These are phyloP conservation scores for Eugenia klotzschiana DNA, from an alignment of 441 rosid genomes.

Conservation along the genomic window DNA sequence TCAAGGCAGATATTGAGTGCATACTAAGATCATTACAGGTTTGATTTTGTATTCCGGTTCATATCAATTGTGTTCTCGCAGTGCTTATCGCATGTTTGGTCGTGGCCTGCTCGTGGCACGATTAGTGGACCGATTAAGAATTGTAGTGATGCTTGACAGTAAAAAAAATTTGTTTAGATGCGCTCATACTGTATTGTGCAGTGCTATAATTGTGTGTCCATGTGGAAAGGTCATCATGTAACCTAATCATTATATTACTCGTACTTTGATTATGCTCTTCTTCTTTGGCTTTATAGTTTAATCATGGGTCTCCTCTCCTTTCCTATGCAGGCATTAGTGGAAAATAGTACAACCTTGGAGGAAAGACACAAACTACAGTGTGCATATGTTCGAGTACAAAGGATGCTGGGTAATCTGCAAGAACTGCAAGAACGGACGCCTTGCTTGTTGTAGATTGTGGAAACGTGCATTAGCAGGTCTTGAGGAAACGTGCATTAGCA, in stretches of 20 bases:
- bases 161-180: background rate
- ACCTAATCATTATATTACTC: background rate
- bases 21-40: constrained; percentile 52
- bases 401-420: background rate
- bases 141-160: background rate
- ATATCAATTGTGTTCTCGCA: background rate
- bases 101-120: background rate
- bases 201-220: background rate
- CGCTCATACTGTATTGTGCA: background rate
- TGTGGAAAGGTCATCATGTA: background rate
- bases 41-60: background rate
- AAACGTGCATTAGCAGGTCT: background rate
- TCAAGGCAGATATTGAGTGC: constrained; percentile 29
- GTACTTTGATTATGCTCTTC: background rate
- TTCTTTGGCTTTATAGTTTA: background rate
- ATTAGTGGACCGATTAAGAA: background rate
- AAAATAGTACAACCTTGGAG: constrained; percentile 31
- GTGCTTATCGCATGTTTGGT: background rate
- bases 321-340: constrained; percentile 31
- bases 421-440: background rate
- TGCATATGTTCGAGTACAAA: constrained; percentile 24
- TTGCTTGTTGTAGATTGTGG: background rate
- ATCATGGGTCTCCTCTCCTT: background rate
- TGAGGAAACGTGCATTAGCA: background rate
- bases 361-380: constrained; percentile 39